phyloP scores from a whole-genome alignment of 306 rosid species.

The Lathyrus oleraceus region DNA sequence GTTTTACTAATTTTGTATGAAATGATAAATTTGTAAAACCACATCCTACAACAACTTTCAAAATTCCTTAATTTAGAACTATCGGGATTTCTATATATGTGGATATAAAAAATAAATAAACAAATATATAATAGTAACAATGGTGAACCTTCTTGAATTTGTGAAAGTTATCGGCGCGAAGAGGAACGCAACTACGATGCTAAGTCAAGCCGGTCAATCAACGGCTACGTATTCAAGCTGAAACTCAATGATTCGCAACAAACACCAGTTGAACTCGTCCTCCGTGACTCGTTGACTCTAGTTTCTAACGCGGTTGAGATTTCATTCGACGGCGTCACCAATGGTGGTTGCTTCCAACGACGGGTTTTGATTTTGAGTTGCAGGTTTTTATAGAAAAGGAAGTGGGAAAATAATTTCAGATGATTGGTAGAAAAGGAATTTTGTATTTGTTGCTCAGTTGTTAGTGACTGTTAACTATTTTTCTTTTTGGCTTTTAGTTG shows the following conservation, averaged over 20 bases:
- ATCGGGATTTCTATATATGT: no score
- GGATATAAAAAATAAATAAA: no score
- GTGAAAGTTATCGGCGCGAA: conserved; percentile 76
- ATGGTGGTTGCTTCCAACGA: not conserved
- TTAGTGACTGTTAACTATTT: no score
- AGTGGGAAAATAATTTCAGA: no score
- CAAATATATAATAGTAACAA: not conserved
- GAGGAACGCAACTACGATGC: conserved; percentile 95
- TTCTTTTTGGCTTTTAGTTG: conserved; percentile 19
- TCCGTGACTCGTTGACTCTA: conserved; percentile 73
- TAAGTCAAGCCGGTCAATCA: conserved; percentile 96
- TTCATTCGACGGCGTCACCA: no score
- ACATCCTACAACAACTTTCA: no score
- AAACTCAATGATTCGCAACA: conserved; percentile 71
- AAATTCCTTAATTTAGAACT: no score
- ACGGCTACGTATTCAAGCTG: conserved; percentile 90
- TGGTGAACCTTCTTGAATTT: conserved; percentile 72
- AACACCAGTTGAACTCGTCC: conserved; percentile 64
- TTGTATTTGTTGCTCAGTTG: not conserved
- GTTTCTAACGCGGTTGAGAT: not conserved
- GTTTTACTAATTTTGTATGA: no score
- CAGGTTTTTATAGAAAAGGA: no score
- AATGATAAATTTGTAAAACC: no score
- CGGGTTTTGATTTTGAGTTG: not conserved
- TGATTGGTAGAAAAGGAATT: no score